phyloP scores from a whole-genome alignment of 108 stramenopile species.

The Mediolabrus comicus region DNA sequence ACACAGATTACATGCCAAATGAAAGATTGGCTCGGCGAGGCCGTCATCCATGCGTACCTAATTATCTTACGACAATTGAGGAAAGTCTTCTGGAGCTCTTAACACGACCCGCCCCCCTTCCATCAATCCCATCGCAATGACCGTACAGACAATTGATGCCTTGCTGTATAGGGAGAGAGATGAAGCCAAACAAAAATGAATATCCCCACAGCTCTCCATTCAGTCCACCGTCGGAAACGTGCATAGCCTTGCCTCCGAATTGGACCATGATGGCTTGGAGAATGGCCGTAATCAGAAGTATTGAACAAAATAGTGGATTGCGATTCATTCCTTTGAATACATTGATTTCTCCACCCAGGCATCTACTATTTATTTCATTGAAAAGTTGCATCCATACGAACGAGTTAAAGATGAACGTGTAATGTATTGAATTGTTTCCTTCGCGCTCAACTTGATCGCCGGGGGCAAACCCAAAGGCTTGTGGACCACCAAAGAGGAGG shows the following conservation, averaged over 20 bases:
- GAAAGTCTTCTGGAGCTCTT: too few relatives aligned
- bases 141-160: conserved; percentile 56
- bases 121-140: too few relatives aligned
- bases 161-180: conserved; percentile 68
- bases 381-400: conserved; percentile 98
- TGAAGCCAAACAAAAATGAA: conserved; percentile 52
- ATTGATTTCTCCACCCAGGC: conserved; percentile 80
- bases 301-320: conserved; percentile 83
- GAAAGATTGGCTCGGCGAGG: too few relatives aligned
- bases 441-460: conserved; percentile 54
- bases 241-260: conserved; percentile 80
- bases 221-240: conserved; percentile 65
- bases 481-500: conserved; percentile 66
- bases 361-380: conserved; percentile 95
- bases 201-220: conserved; percentile 46
- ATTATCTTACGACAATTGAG: too few relatives aligned
- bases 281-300: conserved; percentile 76
- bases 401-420: conserved; percentile 94
- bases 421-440: conserved; percentile 71
- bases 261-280: conserved; percentile 91
- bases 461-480: conserved; percentile 51
- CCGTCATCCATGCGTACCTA: too few relatives aligned
- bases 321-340: conserved; percentile 77
- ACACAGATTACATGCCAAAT: too few relatives aligned
- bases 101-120: too few relatives aligned